These are phyloP conservation scores for Dalbergia cochinchinensis DNA, from an alignment of 306 rosid species.

Conservation along the genomic window DNA sequence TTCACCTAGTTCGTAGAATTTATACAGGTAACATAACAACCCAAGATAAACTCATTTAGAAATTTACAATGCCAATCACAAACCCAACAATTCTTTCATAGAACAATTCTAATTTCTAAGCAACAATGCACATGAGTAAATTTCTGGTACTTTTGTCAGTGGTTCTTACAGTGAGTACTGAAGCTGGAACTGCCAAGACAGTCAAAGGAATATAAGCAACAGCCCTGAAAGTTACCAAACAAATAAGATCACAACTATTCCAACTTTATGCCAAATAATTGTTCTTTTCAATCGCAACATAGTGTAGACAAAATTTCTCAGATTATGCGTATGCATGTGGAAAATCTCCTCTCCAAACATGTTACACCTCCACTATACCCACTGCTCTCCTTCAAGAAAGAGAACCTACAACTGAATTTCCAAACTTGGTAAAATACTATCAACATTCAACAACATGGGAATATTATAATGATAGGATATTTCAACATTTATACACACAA, in stretches of 20 bases:
- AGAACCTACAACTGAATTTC: conserved; percentile 9
- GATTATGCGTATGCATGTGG: neutral
- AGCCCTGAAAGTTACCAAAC: conserved; percentile 66
- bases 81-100: conserved; percentile 9
- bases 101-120: neutral
- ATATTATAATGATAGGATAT: conserved; percentile 1
- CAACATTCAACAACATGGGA: neutral
- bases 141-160: neutral
- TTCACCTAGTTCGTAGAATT: neutral
- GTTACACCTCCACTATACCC: neutral
- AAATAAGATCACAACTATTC: neutral
- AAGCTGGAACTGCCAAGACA: conserved; percentile 97
- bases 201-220: conserved; percentile 96
- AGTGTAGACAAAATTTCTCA: conserved; percentile 7
- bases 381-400: neutral
- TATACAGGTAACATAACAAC: conserved; percentile 3
- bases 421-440: neutral
- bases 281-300: neutral
- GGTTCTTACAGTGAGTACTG: conserved; percentile 86
- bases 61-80: conserved; percentile 33
- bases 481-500: conserved; percentile 18
- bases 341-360: conserved; percentile 17
- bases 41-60: conserved; percentile 23
- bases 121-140: neutral
- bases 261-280: neutral